Evolutionary conservation across 2,329 filamentous ascomycete genomes (phyloP).

Genomic region (Scedosporium apiospermum): DNA sequence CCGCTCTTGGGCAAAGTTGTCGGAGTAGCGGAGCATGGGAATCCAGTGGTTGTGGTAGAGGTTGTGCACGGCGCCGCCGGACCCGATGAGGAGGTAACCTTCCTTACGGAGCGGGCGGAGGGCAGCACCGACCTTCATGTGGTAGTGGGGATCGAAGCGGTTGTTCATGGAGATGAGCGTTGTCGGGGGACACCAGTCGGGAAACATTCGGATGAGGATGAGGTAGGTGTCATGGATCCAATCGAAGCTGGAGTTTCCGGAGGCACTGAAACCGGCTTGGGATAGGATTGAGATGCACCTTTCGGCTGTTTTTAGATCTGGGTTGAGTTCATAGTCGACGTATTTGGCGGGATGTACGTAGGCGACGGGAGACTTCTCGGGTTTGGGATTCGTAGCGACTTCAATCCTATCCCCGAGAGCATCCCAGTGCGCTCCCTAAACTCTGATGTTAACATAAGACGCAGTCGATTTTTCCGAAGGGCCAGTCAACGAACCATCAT

Average conservation of each 20-base stretch:
- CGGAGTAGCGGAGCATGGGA: conserved; percentile 50
- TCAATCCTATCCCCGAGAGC: conserved; percentile 45
- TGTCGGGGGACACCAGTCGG: conserved; percentile 54
- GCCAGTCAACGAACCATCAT: too few species aligned
- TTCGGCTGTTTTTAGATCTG: conserved; percentile 44
- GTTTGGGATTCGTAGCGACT: conserved; percentile 50
- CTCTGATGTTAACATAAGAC: neutral
- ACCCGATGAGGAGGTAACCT: conserved; percentile 43
- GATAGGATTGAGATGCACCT: conserved; percentile 39
- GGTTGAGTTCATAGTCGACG: conserved; percentile 48
- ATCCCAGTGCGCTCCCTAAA: conserved; percentile 57
- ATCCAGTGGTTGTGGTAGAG: conserved; percentile 58
- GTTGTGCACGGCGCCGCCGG: conserved; percentile 59
- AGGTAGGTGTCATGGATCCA: conserved; percentile 68
- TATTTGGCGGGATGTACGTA: conserved; percentile 60
- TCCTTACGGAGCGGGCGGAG: conserved; percentile 45
- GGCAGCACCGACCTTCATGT: conserved; percentile 44
- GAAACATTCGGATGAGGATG: conserved; percentile 62
- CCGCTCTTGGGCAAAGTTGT: conserved; percentile 34
- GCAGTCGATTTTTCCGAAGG: too few species aligned
- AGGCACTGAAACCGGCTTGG: conserved; percentile 41
- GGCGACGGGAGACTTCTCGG: conserved; percentile 53
- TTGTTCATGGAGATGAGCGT: conserved; percentile 23
- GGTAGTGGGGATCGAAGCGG: conserved; percentile 29
- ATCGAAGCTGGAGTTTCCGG: conserved; percentile 46